These are phyloP conservation scores for Ammopiptanthus mongolicus DNA, from an alignment of 306 rosid species.

Conservation along the genomic window DNA sequence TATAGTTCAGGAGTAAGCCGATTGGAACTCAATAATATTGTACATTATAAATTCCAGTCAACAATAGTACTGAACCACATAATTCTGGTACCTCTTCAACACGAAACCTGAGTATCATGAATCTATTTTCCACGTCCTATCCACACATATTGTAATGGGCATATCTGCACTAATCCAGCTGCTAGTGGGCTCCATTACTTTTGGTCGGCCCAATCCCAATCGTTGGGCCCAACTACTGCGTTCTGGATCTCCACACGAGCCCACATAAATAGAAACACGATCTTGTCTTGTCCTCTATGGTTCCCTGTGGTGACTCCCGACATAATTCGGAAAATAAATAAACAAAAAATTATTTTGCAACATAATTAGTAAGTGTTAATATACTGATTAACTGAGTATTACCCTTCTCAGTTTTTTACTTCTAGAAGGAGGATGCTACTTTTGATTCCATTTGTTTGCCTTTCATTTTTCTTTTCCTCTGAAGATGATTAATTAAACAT, in stretches of 20 bases:
- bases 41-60: too few relatives aligned
- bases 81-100: too few relatives aligned
- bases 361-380: too few relatives aligned
- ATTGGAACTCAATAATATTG: too few relatives aligned
- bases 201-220: background rate
- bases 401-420: background rate
- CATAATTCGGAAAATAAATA: background rate
- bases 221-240: background rate
- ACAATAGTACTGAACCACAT: too few relatives aligned
- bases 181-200: background rate
- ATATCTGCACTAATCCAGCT: background rate
- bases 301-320: background rate
- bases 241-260: background rate
- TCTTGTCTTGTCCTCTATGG: background rate
- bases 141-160: too few relatives aligned
- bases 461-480: background rate
- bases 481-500: background rate
- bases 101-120: too few relatives aligned
- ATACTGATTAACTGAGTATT: too few relatives aligned
- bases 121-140: too few relatives aligned
- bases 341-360: too few relatives aligned
- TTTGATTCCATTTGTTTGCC: background rate
- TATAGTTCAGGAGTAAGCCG: too few relatives aligned
- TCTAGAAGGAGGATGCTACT: background rate
- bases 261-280: background rate